Evolutionary conservation across 345 rosid species (phyloP).

Genomic region (Leavenworthia alabamica): DNA sequence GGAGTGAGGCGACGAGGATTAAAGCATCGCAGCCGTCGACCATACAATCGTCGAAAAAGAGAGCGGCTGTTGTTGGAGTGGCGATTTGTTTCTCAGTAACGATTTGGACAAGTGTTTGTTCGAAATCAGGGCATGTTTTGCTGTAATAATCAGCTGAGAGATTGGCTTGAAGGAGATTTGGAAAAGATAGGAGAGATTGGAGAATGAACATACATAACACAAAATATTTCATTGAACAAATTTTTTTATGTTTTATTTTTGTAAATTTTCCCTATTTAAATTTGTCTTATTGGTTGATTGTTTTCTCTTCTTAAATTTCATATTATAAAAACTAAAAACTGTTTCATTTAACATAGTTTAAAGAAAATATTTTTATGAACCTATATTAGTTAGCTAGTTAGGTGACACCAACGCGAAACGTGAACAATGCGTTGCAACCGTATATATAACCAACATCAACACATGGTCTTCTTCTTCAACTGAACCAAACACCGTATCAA

Average conservation of each 20-base stretch:
- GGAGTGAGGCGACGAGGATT: conserved; percentile 51
- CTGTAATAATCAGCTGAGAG: conserved; percentile 42
- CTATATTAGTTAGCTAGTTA: background rate
- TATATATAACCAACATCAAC: background rate
- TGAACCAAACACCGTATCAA: background rate
- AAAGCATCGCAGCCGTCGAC: conserved; percentile 75
- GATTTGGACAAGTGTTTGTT: conserved; percentile 31
- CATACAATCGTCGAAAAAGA: conserved; percentile 72
- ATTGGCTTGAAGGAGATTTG: conserved; percentile 9
- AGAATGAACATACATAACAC: background rate
- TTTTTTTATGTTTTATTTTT: background rate
- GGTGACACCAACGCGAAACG: conserved; percentile 31
- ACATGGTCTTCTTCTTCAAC: background rate
- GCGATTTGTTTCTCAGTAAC: conserved; percentile 45
- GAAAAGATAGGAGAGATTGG: background rate
- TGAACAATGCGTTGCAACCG: conserved; percentile 8
- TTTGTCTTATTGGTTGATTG: background rate
- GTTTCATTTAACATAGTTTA: background rate
- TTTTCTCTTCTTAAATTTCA: background rate
- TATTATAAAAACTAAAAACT: background rate
- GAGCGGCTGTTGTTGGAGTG: conserved; percentile 64
- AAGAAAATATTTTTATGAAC: background rate
- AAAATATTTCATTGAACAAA: background rate
- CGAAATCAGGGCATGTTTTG: conserved; percentile 53
- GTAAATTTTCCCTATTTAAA: background rate